Conservation (phyloP, 208 protist species). For the Leishmania arabica region DNA sequence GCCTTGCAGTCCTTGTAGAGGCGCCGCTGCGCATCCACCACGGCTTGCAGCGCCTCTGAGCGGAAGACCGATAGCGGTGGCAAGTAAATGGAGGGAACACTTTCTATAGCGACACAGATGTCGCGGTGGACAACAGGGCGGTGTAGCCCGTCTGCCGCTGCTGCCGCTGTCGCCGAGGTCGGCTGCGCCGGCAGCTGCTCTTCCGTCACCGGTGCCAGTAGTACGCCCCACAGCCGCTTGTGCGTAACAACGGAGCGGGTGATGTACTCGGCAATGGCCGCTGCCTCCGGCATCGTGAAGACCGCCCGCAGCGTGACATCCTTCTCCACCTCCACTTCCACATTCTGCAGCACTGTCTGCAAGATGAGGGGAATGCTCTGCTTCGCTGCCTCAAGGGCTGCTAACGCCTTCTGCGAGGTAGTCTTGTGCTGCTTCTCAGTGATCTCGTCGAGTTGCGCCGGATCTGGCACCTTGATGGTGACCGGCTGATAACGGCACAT, state of each 20-base stretch:
- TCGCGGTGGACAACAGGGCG: slow-evolving; percentile 15
- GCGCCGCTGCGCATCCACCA: slow-evolving; percentile 35
- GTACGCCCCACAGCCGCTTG: slow-evolving; percentile 54
- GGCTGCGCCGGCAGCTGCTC: slow-evolving; percentile 22
- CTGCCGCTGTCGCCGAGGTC: slow-evolving; percentile 9
- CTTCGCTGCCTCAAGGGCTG: slow-evolving; percentile 42
- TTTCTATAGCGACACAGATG: slow-evolving; percentile 30
- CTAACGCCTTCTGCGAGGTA: slow-evolving; percentile 55
- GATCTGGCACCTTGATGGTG: slow-evolving; percentile 48
- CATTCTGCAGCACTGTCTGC: slow-evolving; percentile 36
- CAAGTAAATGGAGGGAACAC: slow-evolving; percentile 43
- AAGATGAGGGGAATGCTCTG: slow-evolving; percentile 38
- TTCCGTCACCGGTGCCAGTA: slow-evolving; percentile 25
- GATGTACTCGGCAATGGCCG: slow-evolving; percentile 58
- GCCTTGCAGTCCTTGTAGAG: slow-evolving; percentile 34
- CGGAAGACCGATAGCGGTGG: slow-evolving; percentile 65
- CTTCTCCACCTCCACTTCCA: slow-evolving; percentile 33
- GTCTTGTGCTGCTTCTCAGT: slow-evolving; percentile 49
- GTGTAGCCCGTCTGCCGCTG: neutral
- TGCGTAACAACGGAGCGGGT: slow-evolving; percentile 59
- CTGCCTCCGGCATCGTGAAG: slow-evolving; percentile 60
- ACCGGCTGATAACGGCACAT: slow-evolving; percentile 28
- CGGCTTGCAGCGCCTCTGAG: slow-evolving; percentile 38
- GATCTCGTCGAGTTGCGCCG: slow-evolving; percentile 39
- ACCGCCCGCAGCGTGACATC: slow-evolving; percentile 63